Base-by-base conservation (phyloP, 495 filamentous ascomycete genomes). In the Annulohypoxylon moriforme region DNA sequence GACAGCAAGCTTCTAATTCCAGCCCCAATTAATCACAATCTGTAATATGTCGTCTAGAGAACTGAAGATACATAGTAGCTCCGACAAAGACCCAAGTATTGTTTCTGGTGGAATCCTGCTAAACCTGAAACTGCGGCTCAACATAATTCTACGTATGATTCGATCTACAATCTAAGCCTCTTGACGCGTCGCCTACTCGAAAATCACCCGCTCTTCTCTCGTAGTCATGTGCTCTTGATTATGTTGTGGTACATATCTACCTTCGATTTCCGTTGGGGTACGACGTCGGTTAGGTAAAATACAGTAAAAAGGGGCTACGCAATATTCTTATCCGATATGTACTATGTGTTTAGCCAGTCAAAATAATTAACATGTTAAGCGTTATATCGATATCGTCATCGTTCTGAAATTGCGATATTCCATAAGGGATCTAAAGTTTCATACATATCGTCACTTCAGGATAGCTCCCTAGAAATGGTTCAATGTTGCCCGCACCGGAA, bases 61-160 rank as follows among this genome's bases (percentile, higher is more conserved):
- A 14, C 2, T 27, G 3, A 29, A 11, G 18, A 13, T 40, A 14
- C 10, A 25, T 40, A 5, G 1, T 11, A 13, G 7, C 25, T 31
- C 20, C 14, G 24, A 60, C 24, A 29, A n/a, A 49, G 40, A 49
- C 10, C 20, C 11, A n/a, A 16, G 20, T 40, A 38, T 1, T 34
- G 47, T 61, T n/a, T 61, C 36, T n/a, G 58, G 9, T 7, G 2
- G 10, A 27, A 13, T 25, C 22, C n/a, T 42, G 16, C 25, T 20
- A 44, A 22, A 59, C 38, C 42, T 18, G 7, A 24, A 29, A 27
- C 36, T 65, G 50, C 31, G 50, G 67, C 67, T 58, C 52, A 58
- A 31, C 40, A 52, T 42, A 20, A 10, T 58, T 22, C 42, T 40
- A 24, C 44, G 22, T 10, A 53, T 9, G 25, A 49, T 29, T 61